phyloP scores from a whole-genome alignment of 1,139 yeast genomes.

The Saccharomycopsis hybrid region DNA sequence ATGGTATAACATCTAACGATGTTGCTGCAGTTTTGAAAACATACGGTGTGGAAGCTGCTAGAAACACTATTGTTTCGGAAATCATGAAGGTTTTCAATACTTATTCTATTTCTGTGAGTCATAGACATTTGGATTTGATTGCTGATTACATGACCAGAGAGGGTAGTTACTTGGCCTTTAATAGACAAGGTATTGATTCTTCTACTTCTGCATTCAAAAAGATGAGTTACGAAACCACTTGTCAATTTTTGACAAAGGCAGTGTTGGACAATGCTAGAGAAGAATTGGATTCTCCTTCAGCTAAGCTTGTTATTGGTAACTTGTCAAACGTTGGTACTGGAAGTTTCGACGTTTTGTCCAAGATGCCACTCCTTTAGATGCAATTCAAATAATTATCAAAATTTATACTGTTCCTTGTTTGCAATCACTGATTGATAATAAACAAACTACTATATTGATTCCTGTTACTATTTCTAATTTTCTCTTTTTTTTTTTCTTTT shows the following conservation, averaged over 20 bases:
- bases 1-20: constrained; percentile 86
- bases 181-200: constrained; percentile 96
- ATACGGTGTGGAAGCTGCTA: constrained; percentile 98
- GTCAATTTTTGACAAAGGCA: constrained; percentile 94
- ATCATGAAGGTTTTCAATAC: constrained; percentile 94
- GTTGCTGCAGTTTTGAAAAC: constrained; percentile 83
- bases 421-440: no score
- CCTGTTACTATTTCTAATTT: no score
- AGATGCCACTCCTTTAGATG: constrained; percentile 37
- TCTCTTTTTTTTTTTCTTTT: no score
- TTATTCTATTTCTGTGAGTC: constrained; percentile 89
- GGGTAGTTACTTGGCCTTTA: constrained; percentile 93
- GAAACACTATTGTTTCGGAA: constrained; percentile 95
- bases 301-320: constrained; percentile 92
- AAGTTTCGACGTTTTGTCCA: constrained; percentile 79
- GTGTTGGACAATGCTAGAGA: constrained; percentile 90
- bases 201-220: constrained; percentile 95
- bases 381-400: no score
- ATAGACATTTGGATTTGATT: constrained; percentile 91
- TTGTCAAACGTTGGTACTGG: constrained; percentile 94
- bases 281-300: constrained; percentile 84
- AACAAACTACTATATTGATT: no score
- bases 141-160: constrained; percentile 99
- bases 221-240: constrained; percentile 98
- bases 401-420: no score